Percentiles rank a stretch among this genome's conserved stretches.
Evolutionary conservation across 2,329 filamentous ascomycete genomes (phyloP).

Genomic region (Cryphonectria radicalis): DNA sequence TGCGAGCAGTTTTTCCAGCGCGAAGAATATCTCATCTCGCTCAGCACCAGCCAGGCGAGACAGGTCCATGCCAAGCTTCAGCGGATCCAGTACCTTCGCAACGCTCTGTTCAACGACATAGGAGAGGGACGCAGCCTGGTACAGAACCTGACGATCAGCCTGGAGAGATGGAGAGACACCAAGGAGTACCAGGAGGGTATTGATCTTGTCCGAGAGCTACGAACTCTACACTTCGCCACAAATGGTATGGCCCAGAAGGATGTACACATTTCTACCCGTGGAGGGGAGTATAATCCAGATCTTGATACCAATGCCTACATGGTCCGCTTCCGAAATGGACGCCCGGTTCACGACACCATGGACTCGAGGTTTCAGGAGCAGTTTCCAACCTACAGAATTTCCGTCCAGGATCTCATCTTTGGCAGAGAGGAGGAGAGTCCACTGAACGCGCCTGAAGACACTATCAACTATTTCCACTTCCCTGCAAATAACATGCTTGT

Average conservation of each 20-base stretch:
- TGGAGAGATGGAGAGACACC: conserved; percentile 18
- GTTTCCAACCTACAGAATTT: conserved; percentile 25
- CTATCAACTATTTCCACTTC: conserved; percentile 32
- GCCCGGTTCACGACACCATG: conserved; percentile 10
- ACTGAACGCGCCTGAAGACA: conserved; percentile 13
- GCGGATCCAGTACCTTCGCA: conserved; percentile 20
- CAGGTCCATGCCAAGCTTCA: conserved; percentile 22
- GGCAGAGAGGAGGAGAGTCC: neutral
- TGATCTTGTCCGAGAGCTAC: conserved; percentile 17
- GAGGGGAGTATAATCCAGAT: conserved; percentile 22
- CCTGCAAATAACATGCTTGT: conserved; percentile 34
- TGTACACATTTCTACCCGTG: neutral
- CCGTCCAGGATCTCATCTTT: conserved; percentile 19
- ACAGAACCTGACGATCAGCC: conserved; percentile 18
- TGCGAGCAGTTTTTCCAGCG: conserved; percentile 30
- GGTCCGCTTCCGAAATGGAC: conserved; percentile 25
- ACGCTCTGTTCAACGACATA: conserved; percentile 17
- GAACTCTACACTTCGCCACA: conserved; percentile 22
- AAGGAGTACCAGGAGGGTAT: conserved; percentile 27
- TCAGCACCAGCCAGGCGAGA: conserved; percentile 15
- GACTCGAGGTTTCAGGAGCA: conserved; percentile 26
- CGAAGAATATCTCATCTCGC: conserved; percentile 22
- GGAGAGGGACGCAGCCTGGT: conserved; percentile 20
- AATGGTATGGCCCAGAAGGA: conserved; percentile 22
- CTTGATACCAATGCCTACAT: conserved; percentile 28